Conservation (phyloP, 345 rosid species). For the Eutrema japonicum region DNA sequence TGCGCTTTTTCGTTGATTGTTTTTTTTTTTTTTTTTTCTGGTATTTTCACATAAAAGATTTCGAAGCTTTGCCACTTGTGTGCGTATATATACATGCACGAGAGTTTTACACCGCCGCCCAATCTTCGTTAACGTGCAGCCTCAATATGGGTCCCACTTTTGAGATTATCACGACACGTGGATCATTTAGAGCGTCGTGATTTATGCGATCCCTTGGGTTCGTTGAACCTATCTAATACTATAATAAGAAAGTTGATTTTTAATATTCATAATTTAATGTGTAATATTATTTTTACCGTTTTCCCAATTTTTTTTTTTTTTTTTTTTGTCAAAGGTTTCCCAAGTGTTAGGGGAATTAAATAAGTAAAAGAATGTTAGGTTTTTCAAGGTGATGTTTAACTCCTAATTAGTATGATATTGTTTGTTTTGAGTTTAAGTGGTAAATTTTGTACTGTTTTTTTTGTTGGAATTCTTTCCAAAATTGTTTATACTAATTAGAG, state of each 20-base stretch:
- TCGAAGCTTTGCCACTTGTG: constrained; percentile 27
- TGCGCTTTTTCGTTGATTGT: constrained; percentile 13
- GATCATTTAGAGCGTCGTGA: constrained; percentile 34
- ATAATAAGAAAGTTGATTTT: constrained; percentile 8
- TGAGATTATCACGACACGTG: constrained; percentile 40
- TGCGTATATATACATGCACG: background rate
- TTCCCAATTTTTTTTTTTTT: background rate
- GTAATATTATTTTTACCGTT: background rate
- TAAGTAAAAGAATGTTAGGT: no score
- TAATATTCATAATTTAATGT: background rate
- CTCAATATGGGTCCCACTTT: constrained; percentile 29
- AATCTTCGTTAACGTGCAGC: constrained; percentile 41
- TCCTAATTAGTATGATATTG: no score
- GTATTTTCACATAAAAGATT: constrained; percentile 17
- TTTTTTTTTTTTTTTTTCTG: background rate
- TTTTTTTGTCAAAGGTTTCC: constrained; percentile 14
- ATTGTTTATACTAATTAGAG: no score
- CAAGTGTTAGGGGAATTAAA: background rate
- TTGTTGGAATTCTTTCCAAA: no score
- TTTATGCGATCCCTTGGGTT: constrained; percentile 41
- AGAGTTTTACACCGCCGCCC: constrained; percentile 28
- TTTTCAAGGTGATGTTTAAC: no score
- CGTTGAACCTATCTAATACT: constrained; percentile 37
- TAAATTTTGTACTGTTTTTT: no score
- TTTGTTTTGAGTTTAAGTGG: no score